Conservation (phyloP, 2,329 filamentous ascomycete species). For the Eutypella sp. region DNA sequence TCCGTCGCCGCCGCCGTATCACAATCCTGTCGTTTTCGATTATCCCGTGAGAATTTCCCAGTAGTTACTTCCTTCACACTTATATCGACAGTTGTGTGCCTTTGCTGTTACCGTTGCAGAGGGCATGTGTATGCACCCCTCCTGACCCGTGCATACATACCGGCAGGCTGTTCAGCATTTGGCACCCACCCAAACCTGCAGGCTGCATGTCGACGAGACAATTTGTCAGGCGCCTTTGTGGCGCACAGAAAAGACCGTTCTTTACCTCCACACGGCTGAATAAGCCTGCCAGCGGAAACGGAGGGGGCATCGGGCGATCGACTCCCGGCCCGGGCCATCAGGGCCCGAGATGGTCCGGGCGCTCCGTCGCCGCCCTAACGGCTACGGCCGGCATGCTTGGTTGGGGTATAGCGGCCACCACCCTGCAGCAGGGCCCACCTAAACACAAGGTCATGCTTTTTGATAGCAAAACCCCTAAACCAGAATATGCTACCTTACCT, state of each 20-base stretch:
- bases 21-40: too few species aligned
- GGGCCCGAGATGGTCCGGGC: constrained; percentile 23
- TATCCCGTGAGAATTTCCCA: background rate
- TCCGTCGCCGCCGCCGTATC: too few species aligned
- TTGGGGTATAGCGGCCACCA: constrained; percentile 23
- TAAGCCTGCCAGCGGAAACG: constrained; percentile 9
- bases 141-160: constrained; percentile 1
- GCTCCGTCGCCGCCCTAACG: constrained; percentile 24
- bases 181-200: background rate
- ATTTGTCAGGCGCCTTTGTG: constrained; percentile 13
- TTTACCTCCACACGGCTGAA: constrained; percentile 10
- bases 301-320: constrained; percentile 8
- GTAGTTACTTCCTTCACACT: background rate
- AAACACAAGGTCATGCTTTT: constrained; percentile 21
- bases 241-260: constrained; percentile 14
- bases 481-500: constrained; percentile 41
- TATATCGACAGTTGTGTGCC: background rate
- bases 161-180: background rate
- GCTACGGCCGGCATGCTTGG: constrained; percentile 25
- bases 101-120: background rate
- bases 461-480: constrained; percentile 21
- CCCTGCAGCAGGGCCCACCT: constrained; percentile 15
- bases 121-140: background rate
- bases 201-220: constrained; percentile 17
- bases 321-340: constrained; percentile 9